A percentile compares a stretch with the other conserved stretches of the same genome.
These are phyloP conservation scores for Tricholoma hemisulphureum DNA, from an alignment of 768 basidiomycete species.

Conservation along the genomic window DNA sequence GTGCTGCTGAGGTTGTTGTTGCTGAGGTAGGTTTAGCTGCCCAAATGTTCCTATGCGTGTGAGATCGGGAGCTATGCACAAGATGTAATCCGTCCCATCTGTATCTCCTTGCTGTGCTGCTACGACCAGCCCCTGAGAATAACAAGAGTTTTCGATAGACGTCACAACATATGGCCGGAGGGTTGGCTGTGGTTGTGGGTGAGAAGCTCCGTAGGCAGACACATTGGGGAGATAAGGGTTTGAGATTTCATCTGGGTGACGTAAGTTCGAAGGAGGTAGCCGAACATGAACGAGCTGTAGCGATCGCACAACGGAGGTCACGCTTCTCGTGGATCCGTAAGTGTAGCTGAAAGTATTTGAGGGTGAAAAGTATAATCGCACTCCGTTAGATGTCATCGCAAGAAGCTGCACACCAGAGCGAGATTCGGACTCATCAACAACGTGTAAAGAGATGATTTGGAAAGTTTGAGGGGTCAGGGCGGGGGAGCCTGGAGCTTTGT, in stretches of 20 bases:
- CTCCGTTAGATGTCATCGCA: conserved; percentile 78
- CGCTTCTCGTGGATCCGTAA: conserved; percentile 36
- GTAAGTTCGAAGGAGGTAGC: conserved; percentile 70
- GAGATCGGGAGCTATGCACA: conserved; percentile 75
- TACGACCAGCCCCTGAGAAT: conserved; percentile 64
- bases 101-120: conserved; percentile 73
- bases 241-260: conserved; percentile 72
- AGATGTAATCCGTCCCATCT: conserved; percentile 70
- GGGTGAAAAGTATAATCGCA: conserved; percentile 80
- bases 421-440: conserved; percentile 65
- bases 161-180: conserved; percentile 60
- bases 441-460: conserved; percentile 67
- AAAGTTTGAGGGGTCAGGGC: conserved; percentile 69
- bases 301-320: conserved; percentile 33
- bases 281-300: conserved; percentile 78
- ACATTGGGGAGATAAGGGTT: conserved; percentile 46
- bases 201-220: conserved; percentile 49
- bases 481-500: conserved; percentile 78
- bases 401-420: conserved; percentile 72
- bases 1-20: conserved; percentile 34
- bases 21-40: conserved; percentile 51
- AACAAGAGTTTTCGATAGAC: conserved; percentile 60
- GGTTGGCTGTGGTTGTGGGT: conserved; percentile 42
- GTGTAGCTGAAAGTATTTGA: conserved; percentile 50
- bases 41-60: conserved; percentile 69